A percentile compares a stretch with the other conserved stretches of the same genome.
Evolutionary conservation across 305 asterid genomes (phyloP).

Genomic region (Ilex paraguariensis): DNA sequence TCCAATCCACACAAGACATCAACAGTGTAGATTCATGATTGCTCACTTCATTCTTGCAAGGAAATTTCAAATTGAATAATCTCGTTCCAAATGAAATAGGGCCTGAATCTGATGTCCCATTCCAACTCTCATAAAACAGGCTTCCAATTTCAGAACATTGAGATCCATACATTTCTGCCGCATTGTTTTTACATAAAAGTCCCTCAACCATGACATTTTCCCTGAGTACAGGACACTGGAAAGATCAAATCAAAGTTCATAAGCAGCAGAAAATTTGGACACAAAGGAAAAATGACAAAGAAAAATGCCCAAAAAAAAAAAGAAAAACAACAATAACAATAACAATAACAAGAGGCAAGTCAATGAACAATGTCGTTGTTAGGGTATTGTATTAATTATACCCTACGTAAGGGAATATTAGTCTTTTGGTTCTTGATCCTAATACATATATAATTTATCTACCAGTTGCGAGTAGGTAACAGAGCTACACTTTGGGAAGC

Average conservation of each 20-base stretch:
- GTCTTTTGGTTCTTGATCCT: no score
- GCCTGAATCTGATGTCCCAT: constrained; percentile 33
- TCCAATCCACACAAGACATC: constrained; percentile 41
- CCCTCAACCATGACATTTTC: constrained; percentile 55
- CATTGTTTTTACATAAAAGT: constrained; percentile 23
- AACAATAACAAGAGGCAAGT: not conserved
- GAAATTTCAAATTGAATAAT: constrained; percentile 20
- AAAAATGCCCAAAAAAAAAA: not conserved
- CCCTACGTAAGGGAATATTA: no score
- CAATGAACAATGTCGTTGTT: not conserved
- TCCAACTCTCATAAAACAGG: constrained; percentile 21
- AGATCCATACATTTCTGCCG: constrained; percentile 25
- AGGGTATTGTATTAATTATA: no score
- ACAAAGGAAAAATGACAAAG: not conserved
- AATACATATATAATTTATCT: no score
- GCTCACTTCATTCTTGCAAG: constrained; percentile 19
- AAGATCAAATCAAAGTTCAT: constrained; percentile 41
- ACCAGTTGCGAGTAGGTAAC: no score
- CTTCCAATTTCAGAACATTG: constrained; percentile 32
- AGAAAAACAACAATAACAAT: not conserved
- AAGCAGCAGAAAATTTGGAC: constrained; percentile 23
- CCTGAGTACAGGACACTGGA: constrained; percentile 59
- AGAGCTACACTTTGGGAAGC: no score
- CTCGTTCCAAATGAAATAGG: constrained; percentile 23
- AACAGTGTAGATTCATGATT: constrained; percentile 29